Conservation (phyloP, 2,329 filamentous ascomycete species). For the Exophiala lecanii-corni region DNA sequence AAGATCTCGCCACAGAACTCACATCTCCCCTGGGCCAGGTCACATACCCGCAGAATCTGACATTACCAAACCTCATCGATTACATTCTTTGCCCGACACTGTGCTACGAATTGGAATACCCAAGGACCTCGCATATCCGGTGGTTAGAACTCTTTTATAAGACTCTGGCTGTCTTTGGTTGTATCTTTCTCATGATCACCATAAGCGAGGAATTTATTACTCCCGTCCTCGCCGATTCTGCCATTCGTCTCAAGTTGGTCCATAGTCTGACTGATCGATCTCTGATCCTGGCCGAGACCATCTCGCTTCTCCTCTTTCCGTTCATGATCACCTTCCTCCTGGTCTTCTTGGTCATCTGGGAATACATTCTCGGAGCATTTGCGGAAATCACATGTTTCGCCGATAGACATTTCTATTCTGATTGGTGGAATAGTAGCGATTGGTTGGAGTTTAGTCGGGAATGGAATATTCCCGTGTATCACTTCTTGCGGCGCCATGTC, state of each 20-base stretch:
- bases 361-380: slow-evolving; percentile 90
- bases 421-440: slow-evolving; percentile 62
- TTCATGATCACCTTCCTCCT: slow-evolving; percentile 96
- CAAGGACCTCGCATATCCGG: slow-evolving; percentile 67
- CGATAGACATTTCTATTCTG: slow-evolving; percentile 86
- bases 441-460: slow-evolving; percentile 87
- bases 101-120: slow-evolving; percentile 97
- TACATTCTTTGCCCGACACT: slow-evolving; percentile 89
- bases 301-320: slow-evolving; percentile 86
- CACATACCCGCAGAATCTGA: slow-evolving; percentile 86
- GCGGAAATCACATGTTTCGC: slow-evolving; percentile 92
- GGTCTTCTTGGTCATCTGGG: slow-evolving; percentile 97
- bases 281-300: slow-evolving; percentile 81
- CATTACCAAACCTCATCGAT: slow-evolving; percentile 74
- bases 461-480: slow-evolving; percentile 97
- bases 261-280: slow-evolving; percentile 57
- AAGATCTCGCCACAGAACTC: slow-evolving; percentile 83
- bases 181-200: slow-evolving; percentile 89
- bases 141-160: slow-evolving; percentile 82
- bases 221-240: slow-evolving; percentile 75
- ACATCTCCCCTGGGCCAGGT: slow-evolving; percentile 85
- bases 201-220: slow-evolving; percentile 94
- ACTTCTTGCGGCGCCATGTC: slow-evolving; percentile 90
- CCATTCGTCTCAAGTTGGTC: slow-evolving; percentile 47
- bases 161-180: slow-evolving; percentile 84